phyloP scores from a whole-genome alignment of 345 rosid species.

The Zanthoxylum bungeanum region DNA sequence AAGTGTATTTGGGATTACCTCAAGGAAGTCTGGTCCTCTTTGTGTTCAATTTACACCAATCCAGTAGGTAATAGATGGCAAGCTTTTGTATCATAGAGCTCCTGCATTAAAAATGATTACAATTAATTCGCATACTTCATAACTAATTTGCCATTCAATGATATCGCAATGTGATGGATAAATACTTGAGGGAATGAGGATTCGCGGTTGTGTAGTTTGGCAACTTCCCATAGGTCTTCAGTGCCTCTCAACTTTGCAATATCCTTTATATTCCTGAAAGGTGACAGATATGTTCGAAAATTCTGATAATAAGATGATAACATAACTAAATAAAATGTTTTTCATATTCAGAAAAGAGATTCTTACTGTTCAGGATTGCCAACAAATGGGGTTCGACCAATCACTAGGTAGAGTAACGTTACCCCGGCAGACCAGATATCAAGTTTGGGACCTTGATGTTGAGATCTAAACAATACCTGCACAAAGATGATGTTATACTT shows the following conservation, averaged over 20 bases:
- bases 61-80: conserved; percentile 38
- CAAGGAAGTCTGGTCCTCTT: conserved; percentile 63
- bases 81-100: conserved; percentile 46
- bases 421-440: conserved; percentile 99
- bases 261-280: conserved; percentile 88
- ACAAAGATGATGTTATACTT: conserved; percentile 16
- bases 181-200: conserved; percentile 75
- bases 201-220: conserved; percentile 82
- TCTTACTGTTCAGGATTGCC: conserved; percentile 95
- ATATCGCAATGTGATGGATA: too few species aligned
- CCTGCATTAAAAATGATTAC: conserved; percentile 42
- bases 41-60: conserved; percentile 71
- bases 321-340: background rate
- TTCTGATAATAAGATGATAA: background rate
- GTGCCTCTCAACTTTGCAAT: conserved; percentile 83
- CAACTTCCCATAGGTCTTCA: conserved; percentile 95
- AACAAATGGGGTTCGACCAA: conserved; percentile 73
- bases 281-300: conserved; percentile 9
- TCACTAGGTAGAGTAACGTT: conserved; percentile 72
- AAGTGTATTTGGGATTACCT: conserved; percentile 52
- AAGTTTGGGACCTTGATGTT: conserved; percentile 84
- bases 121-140: background rate
- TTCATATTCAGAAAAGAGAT: conserved; percentile 9
- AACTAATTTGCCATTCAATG: background rate
- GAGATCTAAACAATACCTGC: conserved; percentile 89